These are phyloP conservation scores for Colletotrichum plurivorum DNA, from an alignment of 2,329 filamentous ascomycete species.

Conservation along the genomic window DNA sequence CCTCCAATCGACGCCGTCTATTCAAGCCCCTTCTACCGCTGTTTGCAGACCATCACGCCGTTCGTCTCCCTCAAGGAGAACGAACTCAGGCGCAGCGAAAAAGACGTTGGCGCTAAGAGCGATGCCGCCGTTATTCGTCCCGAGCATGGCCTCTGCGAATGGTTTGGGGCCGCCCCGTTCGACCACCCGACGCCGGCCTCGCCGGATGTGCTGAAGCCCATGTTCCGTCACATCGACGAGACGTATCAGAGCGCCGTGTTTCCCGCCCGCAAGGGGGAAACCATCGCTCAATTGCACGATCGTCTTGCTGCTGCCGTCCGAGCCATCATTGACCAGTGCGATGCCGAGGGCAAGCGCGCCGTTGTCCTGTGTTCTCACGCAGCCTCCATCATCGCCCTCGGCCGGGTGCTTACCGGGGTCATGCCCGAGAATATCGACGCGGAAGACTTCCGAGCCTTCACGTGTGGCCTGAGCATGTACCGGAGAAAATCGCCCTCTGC, in stretches of 20 bases:
- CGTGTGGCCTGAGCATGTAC: slow-evolving; percentile 83
- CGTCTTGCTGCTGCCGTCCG: slow-evolving; percentile 80
- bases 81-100: slow-evolving; percentile 35
- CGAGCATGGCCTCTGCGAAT: slow-evolving; percentile 80
- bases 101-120: slow-evolving; percentile 27
- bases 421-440: slow-evolving; percentile 80
- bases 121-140: slow-evolving; percentile 61
- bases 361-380: slow-evolving; percentile 91
- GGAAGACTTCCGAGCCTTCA: slow-evolving; percentile 89
- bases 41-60: slow-evolving; percentile 85
- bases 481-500: slow-evolving; percentile 47
- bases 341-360: slow-evolving; percentile 77
- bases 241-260: slow-evolving; percentile 74
- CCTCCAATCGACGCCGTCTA: slow-evolving; percentile 84
- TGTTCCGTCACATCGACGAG: slow-evolving; percentile 76
- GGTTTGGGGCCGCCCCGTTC: slow-evolving; percentile 91
- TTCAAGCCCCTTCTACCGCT: slow-evolving; percentile 88
- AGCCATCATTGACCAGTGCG: slow-evolving; percentile 79
- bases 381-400: slow-evolving; percentile 88
- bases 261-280: slow-evolving; percentile 83
- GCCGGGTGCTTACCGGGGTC: slow-evolving; percentile 82
- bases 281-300: slow-evolving; percentile 83
- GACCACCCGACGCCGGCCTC: slow-evolving; percentile 85
- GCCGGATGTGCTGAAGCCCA: slow-evolving; percentile 70
- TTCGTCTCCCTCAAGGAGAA: slow-evolving; percentile 65